Evolutionary conservation across 441 rosid species (phyloP).

Genomic region (Croton laevigatus): DNA sequence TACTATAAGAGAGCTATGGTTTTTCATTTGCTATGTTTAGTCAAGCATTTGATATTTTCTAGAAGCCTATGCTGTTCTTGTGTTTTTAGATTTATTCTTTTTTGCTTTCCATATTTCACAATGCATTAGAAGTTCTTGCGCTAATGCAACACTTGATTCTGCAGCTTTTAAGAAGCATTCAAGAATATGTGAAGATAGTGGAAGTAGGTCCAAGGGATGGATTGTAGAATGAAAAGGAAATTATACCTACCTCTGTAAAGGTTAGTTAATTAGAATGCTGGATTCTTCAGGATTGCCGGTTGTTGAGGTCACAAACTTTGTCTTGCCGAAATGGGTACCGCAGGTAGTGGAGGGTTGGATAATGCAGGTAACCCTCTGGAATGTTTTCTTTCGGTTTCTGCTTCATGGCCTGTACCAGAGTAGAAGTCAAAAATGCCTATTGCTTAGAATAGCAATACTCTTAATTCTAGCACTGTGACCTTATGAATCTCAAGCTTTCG

Average conservation of each 20-base stretch:
- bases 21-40: not conserved
- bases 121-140: not conserved
- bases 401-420: not conserved
- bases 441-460: slow-evolving; percentile 1
- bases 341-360: slow-evolving; percentile 47
- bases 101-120: not conserved
- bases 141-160: not conserved
- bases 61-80: not conserved
- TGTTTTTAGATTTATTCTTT: not conserved
- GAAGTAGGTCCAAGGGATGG: slow-evolving; percentile 99
- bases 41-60: not conserved
- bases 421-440: not conserved
- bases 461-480: not conserved
- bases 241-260: slow-evolving; percentile 71
- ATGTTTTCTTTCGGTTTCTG: not conserved
- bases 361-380: slow-evolving; percentile 35
- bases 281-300: slow-evolving; percentile 72
- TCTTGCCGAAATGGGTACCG: slow-evolving; percentile 98
- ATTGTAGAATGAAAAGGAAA: slow-evolving; percentile 83
- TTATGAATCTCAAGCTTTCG: not conserved
- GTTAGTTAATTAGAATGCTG: slow-evolving; percentile 68
- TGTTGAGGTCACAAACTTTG: slow-evolving; percentile 95
- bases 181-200: slow-evolving; percentile 85
- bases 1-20: not conserved
- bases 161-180: slow-evolving; percentile 63